Evolutionary conservation across 495 filamentous ascomycete genomes (phyloP).

Genomic region (Neurospora sublineolata): DNA sequence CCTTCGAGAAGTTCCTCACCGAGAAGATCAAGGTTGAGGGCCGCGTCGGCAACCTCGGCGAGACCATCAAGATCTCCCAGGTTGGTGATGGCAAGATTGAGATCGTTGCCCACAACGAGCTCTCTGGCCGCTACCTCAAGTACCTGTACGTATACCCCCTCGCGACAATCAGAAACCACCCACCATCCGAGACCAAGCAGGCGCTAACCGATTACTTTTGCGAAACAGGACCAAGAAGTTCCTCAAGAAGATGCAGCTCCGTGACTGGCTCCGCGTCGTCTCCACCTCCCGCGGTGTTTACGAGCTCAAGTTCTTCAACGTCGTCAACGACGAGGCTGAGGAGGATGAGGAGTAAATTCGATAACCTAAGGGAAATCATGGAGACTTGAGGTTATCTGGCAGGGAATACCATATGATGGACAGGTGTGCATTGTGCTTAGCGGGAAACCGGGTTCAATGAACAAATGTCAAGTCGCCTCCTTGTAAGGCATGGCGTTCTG

Average conservation of each 20-base stretch:
- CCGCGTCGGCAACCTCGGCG: slow-evolving; percentile 95
- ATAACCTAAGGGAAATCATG: slow-evolving; percentile 9
- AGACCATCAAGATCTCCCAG: slow-evolving; percentile 82
- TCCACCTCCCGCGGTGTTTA: slow-evolving; percentile 94
- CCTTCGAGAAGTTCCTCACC: slow-evolving; percentile 99
- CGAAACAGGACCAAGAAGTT: slow-evolving; percentile 94
- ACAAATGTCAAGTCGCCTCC: slow-evolving; percentile 12
- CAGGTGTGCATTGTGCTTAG: slow-evolving; percentile 17
- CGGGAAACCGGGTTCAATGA: slow-evolving; percentile 14
- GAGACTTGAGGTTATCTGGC: slow-evolving; percentile 7
- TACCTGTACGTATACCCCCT: slow-evolving; percentile 64
- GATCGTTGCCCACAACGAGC: slow-evolving; percentile 92
- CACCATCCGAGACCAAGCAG: neutral
- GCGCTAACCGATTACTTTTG: neutral
- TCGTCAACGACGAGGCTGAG: slow-evolving; percentile 91
- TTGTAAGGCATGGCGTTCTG: slow-evolving; percentile 12
- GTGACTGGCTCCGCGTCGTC: slow-evolving; percentile 98
- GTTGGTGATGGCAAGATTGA: slow-evolving; percentile 91
- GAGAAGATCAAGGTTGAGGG: slow-evolving; percentile 99
- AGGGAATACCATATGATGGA: slow-evolving; percentile 13
- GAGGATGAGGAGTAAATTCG: slow-evolving; percentile 86
- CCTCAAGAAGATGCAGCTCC: slow-evolving; percentile 99
- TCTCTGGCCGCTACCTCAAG: slow-evolving; percentile 98
- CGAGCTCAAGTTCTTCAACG: slow-evolving; percentile 99
- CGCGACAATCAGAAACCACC: neutral